These are phyloP conservation scores for Acanthochlamys bracteata DNA, from an alignment of 106 monocot species.

Conservation along the genomic window DNA sequence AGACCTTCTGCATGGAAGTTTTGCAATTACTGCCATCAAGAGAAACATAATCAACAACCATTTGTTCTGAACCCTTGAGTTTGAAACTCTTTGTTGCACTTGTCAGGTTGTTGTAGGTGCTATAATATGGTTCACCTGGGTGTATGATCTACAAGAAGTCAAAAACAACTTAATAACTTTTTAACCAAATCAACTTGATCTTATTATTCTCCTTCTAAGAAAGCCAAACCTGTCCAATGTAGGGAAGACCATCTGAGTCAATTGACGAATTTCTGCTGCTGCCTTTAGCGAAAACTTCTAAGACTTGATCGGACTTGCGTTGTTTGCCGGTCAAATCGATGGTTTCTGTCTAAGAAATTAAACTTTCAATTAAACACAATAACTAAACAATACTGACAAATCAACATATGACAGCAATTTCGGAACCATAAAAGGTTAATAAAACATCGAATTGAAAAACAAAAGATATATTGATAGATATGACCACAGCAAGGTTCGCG, in stretches of 20 bases:
- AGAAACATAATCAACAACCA: conserved; percentile 74
- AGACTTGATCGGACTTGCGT: conserved; percentile 20
- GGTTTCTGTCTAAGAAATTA: conserved; percentile 61
- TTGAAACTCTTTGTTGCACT: conserved; percentile 20
- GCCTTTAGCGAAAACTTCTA: conserved; percentile 61
- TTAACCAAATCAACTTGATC: background rate
- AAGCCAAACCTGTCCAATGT: conserved; percentile 60
- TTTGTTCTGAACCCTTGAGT: conserved; percentile 71
- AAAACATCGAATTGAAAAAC: too few relatives aligned
- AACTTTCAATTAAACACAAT: conserved; percentile 5
- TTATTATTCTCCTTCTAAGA: background rate
- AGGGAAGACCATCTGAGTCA: conserved; percentile 94
- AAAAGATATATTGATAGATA: too few relatives aligned
- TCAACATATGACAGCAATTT: too few relatives aligned
- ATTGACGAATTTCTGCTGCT: conserved; percentile 22
- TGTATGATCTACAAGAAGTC: conserved; percentile 39
- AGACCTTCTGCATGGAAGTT: conserved; percentile 66
- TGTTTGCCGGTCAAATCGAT: conserved; percentile 53
- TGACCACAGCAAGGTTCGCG: too few relatives aligned
- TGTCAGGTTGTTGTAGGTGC: conserved; percentile 49
- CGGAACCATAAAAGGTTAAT: too few relatives aligned
- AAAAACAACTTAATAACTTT: background rate
- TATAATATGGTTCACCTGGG: conserved; percentile 55
- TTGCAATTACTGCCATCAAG: conserved; percentile 54
- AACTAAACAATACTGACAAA: too few relatives aligned